These are phyloP conservation scores for Lachancea dasiensis DNA, from an alignment of 805 yeast genomes.

Conservation along the genomic window DNA sequence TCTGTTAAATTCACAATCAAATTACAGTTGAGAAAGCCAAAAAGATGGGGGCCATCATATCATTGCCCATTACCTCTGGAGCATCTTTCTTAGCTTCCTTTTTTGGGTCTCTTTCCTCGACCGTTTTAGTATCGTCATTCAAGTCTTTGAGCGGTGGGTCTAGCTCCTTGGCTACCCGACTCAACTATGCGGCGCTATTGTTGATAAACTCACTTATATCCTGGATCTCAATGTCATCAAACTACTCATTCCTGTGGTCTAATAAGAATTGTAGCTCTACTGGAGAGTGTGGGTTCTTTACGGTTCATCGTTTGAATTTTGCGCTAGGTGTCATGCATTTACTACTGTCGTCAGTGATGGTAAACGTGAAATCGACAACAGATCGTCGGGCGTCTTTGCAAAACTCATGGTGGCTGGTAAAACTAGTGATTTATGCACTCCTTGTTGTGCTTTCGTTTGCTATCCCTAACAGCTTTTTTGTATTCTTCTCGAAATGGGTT, in stretches of 20 bases:
- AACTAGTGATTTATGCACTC: conserved; percentile 53
- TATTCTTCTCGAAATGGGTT: conserved; percentile 85
- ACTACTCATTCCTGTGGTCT: conserved; percentile 67
- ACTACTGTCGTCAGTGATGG: conserved; percentile 55
- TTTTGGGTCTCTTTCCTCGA: conserved; percentile 74
- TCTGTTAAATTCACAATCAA: not conserved
- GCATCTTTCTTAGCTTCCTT: conserved; percentile 67
- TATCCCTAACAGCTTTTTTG: conserved; percentile 81
- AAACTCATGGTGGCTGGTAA: conserved; percentile 87
- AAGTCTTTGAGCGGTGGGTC: conserved; percentile 53
- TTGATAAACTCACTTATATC: conserved; percentile 74
- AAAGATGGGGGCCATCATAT: conserved; percentile 60
- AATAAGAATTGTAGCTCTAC: conserved; percentile 76
- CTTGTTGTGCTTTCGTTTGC: conserved; percentile 60
- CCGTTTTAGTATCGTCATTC: conserved; percentile 52
- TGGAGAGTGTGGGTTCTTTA: conserved; percentile 86
- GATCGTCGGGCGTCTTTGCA: conserved; percentile 79
- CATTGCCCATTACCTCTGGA: conserved; percentile 61
- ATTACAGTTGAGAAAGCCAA: not conserved
- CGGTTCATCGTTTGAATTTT: conserved; percentile 88
- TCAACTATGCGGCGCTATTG: conserved; percentile 76
- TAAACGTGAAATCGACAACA: conserved; percentile 70
- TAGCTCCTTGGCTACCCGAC: conserved; percentile 76
- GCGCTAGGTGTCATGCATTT: conserved; percentile 80
- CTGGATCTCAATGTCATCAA: conserved; percentile 82